Conservation (phyloP, 2,329 filamentous ascomycete species). For the Penicillium expansum region DNA sequence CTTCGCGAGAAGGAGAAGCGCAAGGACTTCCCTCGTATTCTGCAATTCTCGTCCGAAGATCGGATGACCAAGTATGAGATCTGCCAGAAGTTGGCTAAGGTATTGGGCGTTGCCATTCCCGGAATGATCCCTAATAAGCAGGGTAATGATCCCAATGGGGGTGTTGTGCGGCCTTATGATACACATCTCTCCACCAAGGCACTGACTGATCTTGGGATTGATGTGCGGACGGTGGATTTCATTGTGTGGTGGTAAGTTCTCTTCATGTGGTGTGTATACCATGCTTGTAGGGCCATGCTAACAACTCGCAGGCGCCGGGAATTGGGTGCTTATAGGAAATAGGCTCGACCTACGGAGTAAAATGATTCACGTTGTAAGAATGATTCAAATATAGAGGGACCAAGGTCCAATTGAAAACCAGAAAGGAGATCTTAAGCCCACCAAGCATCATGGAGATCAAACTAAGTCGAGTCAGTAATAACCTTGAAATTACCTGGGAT, state of each 20-base stretch:
- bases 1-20: constrained; percentile 51
- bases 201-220: constrained; percentile 70
- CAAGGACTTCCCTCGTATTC: constrained; percentile 60
- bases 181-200: constrained; percentile 78
- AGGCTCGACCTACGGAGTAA: neutral
- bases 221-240: constrained; percentile 73
- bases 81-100: constrained; percentile 71
- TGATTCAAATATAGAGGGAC: constrained; percentile 1
- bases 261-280: constrained; percentile 1
- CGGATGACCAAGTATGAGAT: constrained; percentile 88
- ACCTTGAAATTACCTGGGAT: too few species aligned
- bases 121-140: constrained; percentile 65
- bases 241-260: constrained; percentile 68
- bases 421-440: neutral
- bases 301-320: constrained; percentile 30
- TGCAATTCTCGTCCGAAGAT: constrained; percentile 87
- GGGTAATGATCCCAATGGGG: constrained; percentile 68
- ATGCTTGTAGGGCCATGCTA: constrained; percentile 8
- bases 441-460: neutral
- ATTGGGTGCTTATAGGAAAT: constrained; percentile 26
- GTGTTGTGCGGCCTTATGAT: constrained; percentile 79
- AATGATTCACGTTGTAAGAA: neutral
- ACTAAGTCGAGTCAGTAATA: neutral
- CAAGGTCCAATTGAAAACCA: neutral
- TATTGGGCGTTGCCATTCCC: constrained; percentile 70